A percentile compares a stretch with the other conserved stretches of the same genome.
phyloP scores from a whole-genome alignment of 257 asterid genomes.

The Nicotiana knightiana region DNA sequence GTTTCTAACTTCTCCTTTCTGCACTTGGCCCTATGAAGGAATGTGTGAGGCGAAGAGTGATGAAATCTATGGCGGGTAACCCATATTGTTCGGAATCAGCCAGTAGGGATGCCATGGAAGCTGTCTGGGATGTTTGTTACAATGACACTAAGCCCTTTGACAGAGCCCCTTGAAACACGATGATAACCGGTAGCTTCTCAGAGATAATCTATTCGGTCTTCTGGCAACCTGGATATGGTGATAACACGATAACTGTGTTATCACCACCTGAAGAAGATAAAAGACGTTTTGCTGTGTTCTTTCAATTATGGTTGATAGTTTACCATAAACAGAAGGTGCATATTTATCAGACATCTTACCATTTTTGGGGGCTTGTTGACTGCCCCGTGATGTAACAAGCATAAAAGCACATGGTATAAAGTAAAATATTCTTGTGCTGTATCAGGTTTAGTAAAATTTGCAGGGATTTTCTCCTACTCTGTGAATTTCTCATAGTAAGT shows the following conservation, averaged over 20 bases:
- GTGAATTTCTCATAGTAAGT: not conserved
- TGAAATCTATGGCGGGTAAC: slow-evolving; percentile 54
- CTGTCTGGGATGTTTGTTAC: slow-evolving; percentile 93
- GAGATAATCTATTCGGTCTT: not conserved
- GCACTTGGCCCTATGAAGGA: slow-evolving; percentile 35
- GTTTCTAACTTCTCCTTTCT: not conserved
- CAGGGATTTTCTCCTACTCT: too few relatives aligned
- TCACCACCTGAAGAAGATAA: not conserved
- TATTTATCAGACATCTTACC: not conserved
- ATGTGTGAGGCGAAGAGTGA: slow-evolving; percentile 75
- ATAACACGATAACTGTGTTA: not conserved
- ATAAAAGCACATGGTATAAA: not conserved
- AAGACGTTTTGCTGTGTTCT: not conserved
- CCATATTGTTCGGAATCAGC: slow-evolving; percentile 74
- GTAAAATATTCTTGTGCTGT: too few relatives aligned
- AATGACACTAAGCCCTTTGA: slow-evolving; percentile 89
- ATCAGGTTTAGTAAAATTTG: too few relatives aligned
- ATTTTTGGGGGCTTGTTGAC: not conserved
- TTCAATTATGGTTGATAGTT: not conserved
- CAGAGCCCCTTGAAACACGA: slow-evolving; percentile 35
- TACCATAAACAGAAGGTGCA: not conserved
- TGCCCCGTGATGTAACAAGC: not conserved
- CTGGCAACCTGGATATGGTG: not conserved
- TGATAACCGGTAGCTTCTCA: not conserved
- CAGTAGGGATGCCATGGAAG: slow-evolving; percentile 84